Evolutionary conservation across 768 basidiomycete species (phyloP).

Genomic region (Mycena amicta): DNA sequence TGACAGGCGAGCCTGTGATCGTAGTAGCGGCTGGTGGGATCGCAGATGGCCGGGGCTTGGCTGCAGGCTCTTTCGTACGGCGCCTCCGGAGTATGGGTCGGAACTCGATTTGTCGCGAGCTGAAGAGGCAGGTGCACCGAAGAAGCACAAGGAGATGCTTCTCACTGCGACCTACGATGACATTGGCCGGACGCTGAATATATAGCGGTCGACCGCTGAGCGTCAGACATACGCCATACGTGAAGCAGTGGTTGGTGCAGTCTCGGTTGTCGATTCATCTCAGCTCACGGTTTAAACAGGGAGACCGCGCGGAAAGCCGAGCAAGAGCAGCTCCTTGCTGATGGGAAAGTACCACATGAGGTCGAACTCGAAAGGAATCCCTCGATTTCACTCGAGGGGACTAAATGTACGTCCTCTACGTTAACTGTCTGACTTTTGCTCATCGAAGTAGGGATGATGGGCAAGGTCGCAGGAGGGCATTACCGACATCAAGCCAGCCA

Average conservation of each 20-base stretch:
- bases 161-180: slow-evolving; percentile 76
- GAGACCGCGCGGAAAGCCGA: no score
- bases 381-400: slow-evolving; percentile 70
- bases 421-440: no score
- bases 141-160: slow-evolving; percentile 81
- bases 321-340: slow-evolving; percentile 78
- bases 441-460: no score
- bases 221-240: slow-evolving; percentile 81
- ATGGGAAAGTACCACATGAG: slow-evolving; percentile 80
- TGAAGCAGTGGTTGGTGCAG: slow-evolving; percentile 85
- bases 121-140: slow-evolving; percentile 79
- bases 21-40: slow-evolving; percentile 93
- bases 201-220: slow-evolving; percentile 89
- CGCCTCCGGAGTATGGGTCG: slow-evolving; percentile 56
- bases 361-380: slow-evolving; percentile 78
- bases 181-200: slow-evolving; percentile 80
- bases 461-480: no score
- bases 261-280: no score
- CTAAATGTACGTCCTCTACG: no score
- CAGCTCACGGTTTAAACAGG: no score
- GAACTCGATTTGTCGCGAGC: slow-evolving; percentile 87
- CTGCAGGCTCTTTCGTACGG: slow-evolving; percentile 54
- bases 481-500: no score
- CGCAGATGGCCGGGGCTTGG: slow-evolving; percentile 84
- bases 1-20: slow-evolving; percentile 83